Evolutionary conservation across 2,329 filamentous ascomycete species (phyloP), one percentile per base, ranked within the genome.

Genomic region (Neospermospora avenae): DNA sequence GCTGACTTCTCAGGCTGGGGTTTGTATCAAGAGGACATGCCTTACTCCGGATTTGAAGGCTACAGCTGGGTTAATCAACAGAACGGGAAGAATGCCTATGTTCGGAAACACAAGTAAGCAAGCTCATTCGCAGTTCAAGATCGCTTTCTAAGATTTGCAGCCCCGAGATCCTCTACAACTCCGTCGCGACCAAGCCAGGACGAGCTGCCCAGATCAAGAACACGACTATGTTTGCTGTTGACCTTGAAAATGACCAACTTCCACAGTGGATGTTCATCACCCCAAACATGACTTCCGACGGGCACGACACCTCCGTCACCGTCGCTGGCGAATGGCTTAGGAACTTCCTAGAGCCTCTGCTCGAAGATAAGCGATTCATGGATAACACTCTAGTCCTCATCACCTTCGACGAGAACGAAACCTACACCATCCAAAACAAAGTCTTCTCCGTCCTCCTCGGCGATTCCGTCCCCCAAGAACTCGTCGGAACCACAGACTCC

Each of bases 361-460:
- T 95, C 6, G 72, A 80, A 37, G 82, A 93, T 76, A 74, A 77
- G 52, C 82, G 87, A 66, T 93, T 95, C 74, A 89, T 87, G 84
- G 77, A 89, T 53, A 84, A 89, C 70, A 93, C 89, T 0, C 81
- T 95, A 1, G 81, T 95, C 10, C 77, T 93, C 4, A 74, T 95
- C 61, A 93, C 86, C 10, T 95, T 91, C 69, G 91, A 95, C 65
- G 91, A 95, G 76, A 89, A 86, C 72, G 83, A 87, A 68, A 85
- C 82, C 10, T 91, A 92, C 74, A 74, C 78, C 5, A 75, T 78
- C 25, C 81, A 83, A 67, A 95, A 95, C 80, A 80, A 80, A 42
- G 81, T 95, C 55, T 82, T 90, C 61, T 83, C 78, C 63, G 80
- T 95, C 65, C 81, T 95, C 0, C 77, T 95, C 3, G 91, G 90